Conservation (phyloP, 148 eudicot genomes). For the Nyssa sinensis region DNA sequence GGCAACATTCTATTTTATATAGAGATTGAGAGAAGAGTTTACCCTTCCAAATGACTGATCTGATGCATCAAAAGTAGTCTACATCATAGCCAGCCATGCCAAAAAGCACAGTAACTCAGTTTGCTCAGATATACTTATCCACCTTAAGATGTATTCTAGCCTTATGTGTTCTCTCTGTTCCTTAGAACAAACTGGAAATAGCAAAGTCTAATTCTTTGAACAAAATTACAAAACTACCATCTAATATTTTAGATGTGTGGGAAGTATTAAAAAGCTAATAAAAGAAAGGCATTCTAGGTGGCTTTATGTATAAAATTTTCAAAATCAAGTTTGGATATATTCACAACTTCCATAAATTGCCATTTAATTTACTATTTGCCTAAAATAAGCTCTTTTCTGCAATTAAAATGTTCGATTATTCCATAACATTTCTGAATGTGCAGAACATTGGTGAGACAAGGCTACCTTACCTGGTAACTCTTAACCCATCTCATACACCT, state of each 20-base stretch:
- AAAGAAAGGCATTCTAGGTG: neutral
- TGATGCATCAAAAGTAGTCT: no score
- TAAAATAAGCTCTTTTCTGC: conserved; percentile 4
- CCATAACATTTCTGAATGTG: conserved; percentile 16
- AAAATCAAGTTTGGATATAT: neutral
- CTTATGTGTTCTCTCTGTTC: no score
- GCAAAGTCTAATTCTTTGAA: neutral
- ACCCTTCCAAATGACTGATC: no score
- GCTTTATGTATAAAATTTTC: neutral
- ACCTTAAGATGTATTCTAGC: no score
- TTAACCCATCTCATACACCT: conserved; percentile 73
- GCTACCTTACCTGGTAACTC: conserved; percentile 72
- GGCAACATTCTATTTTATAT: no score
- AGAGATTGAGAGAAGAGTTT: no score
- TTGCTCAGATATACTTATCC: no score
- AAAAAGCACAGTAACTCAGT: no score
- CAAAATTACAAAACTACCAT: no score
- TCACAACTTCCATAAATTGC: neutral
- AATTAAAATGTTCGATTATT: conserved; percentile 5
- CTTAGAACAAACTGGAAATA: neutral
- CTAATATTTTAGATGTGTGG: neutral
- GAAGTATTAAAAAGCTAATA: neutral
- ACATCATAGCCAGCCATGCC: no score
- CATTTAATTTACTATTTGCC: neutral
- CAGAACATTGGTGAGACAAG: conserved; percentile 66